phyloP scores from a whole-genome alignment of 768 basidiomycete species.

The Tulasnella sp. region DNA sequence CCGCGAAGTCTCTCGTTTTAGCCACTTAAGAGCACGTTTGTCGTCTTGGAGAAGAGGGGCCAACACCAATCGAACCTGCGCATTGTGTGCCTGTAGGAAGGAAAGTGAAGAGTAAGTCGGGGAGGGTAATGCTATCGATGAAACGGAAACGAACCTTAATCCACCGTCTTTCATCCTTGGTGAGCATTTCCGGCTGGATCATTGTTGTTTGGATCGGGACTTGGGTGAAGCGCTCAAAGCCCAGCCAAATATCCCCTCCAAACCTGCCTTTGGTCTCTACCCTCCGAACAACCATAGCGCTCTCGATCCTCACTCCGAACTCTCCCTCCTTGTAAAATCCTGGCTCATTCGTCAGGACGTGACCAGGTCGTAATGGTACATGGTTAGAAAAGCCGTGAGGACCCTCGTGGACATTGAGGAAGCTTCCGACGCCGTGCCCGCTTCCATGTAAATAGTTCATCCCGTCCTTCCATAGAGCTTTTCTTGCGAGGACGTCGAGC shows the following conservation, averaged over 20 bases:
- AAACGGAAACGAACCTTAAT: slow-evolving; percentile 32
- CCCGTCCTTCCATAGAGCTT: slow-evolving; percentile 78
- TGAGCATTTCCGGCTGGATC: slow-evolving; percentile 42
- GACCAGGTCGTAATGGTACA: slow-evolving; percentile 64
- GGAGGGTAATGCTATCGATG: not conserved
- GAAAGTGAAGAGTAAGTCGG: not conserved
- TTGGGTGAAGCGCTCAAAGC: slow-evolving; percentile 76
- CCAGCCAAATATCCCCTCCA: slow-evolving; percentile 47
- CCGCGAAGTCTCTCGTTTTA: slow-evolving; percentile 11
- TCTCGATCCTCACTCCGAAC: slow-evolving; percentile 91
- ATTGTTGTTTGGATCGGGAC: slow-evolving; percentile 20
- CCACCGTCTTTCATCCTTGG: slow-evolving; percentile 48
- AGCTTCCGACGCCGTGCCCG: slow-evolving; percentile 86
- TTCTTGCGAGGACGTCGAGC: slow-evolving; percentile 79
- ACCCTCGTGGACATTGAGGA: slow-evolving; percentile 41
- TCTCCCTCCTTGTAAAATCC: slow-evolving; percentile 75
- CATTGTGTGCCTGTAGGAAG: slow-evolving; percentile 14
- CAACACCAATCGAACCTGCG: slow-evolving; percentile 6
- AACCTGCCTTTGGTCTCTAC: slow-evolving; percentile 28
- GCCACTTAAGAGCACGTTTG: slow-evolving; percentile 18
- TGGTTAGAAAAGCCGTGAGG: slow-evolving; percentile 65
- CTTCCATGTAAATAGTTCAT: slow-evolving; percentile 59
- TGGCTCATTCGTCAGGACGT: slow-evolving; percentile 91
- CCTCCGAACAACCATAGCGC: slow-evolving; percentile 62
- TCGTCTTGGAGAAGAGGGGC: slow-evolving; percentile 13